phyloP scores from a whole-genome alignment of 148 eudicot species.

The Spergularia bocconei region DNA sequence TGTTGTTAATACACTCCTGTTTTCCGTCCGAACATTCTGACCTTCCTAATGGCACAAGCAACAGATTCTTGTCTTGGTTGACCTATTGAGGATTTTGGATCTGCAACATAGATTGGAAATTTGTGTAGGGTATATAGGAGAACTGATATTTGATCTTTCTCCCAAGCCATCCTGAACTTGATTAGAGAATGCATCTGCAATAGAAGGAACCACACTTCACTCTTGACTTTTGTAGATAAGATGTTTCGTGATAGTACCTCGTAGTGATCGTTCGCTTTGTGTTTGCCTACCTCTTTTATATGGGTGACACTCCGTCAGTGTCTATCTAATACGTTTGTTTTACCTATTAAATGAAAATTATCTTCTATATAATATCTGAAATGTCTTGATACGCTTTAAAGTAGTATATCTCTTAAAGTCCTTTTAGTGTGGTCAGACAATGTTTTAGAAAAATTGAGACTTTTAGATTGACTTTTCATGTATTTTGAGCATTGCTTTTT shows the following conservation, averaged over 20 bases:
- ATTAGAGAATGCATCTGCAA: neutral
- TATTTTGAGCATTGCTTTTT: neutral
- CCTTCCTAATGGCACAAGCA: neutral
- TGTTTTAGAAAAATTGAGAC: neutral
- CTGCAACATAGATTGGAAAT: neutral
- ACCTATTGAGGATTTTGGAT: neutral
- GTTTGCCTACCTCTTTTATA: too few species aligned
- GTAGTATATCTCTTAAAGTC: neutral
- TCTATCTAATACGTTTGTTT: too few species aligned
- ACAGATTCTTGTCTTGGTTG: neutral
- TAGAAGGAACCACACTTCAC: too few species aligned
- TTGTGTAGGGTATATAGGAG: neutral
- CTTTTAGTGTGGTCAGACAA: neutral
- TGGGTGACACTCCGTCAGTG: too few species aligned
- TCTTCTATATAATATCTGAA: neutral
- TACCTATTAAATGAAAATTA: too few species aligned
- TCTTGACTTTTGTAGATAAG: too few species aligned
- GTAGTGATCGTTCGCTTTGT: too few species aligned
- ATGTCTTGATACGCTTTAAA: neutral
- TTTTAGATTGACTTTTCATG: neutral
- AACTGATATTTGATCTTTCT: neutral
- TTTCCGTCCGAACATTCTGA: neutral
- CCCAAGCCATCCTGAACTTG: neutral
- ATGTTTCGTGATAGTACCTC: too few species aligned
- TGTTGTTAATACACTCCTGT: neutral